These are phyloP conservation scores for Coniochaeta hoffmannii DNA, from an alignment of 2,329 filamentous ascomycete species.

Conservation along the genomic window DNA sequence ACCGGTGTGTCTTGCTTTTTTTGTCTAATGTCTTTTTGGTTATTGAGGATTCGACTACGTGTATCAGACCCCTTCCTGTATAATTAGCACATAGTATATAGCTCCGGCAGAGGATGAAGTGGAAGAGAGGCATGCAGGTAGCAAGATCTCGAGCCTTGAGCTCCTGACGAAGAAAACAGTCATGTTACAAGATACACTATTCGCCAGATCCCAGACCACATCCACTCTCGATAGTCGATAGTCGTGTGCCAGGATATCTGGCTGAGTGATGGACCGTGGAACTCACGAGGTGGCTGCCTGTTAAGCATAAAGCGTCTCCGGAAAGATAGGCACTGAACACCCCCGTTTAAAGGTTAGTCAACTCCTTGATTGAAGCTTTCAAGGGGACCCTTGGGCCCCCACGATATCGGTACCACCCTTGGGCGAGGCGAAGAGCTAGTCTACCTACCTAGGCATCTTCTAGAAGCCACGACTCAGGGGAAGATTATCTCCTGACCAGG, in stretches of 20 bases:
- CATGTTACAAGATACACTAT: not conserved
- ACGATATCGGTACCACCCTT: too few relatives aligned
- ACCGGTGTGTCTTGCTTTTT: not conserved
- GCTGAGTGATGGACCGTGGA: too few relatives aligned
- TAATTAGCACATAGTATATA: not conserved
- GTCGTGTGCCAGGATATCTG: too few relatives aligned
- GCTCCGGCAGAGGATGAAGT: not conserved
- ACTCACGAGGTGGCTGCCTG: too few relatives aligned
- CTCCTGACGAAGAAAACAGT: not conserved
- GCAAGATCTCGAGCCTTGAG: not conserved
- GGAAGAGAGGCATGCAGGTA: not conserved
- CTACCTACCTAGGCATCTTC: too few relatives aligned
- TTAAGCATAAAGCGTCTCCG: not conserved
- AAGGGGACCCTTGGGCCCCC: not conserved
- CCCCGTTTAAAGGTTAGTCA: not conserved
- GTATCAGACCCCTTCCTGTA: not conserved
- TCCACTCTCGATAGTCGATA: too few relatives aligned
- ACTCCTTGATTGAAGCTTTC: not conserved
- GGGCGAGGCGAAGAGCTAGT: too few relatives aligned
- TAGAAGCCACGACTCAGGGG: too few relatives aligned
- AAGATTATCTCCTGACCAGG: not conserved
- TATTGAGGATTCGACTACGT: not conserved
- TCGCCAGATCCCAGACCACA: too few relatives aligned
- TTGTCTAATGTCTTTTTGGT: constrained; percentile 1
- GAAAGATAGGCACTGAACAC: not conserved